These are phyloP conservation scores for Tylopilus sp. DNA, from an alignment of 768 basidiomycete genomes.

Conservation along the genomic window DNA sequence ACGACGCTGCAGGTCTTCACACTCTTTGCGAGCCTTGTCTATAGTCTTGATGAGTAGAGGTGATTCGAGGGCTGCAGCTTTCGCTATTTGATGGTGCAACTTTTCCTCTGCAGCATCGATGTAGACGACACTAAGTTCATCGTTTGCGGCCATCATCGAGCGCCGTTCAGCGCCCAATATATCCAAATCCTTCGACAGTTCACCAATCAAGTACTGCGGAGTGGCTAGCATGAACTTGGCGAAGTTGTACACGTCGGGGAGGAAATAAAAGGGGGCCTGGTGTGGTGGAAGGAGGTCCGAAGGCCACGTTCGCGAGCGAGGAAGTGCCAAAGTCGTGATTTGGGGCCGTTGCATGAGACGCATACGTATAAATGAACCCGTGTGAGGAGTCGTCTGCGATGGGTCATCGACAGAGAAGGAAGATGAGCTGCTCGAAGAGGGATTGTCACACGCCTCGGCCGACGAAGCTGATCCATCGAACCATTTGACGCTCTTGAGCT, in stretches of 20 bases:
- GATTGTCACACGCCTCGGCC: slow-evolving; percentile 29
- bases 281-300: slow-evolving; percentile 89
- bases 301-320: slow-evolving; percentile 90
- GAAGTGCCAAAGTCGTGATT: slow-evolving; percentile 92
- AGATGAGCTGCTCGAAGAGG: slow-evolving; percentile 39
- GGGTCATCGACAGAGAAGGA: slow-evolving; percentile 38
- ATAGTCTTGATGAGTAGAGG: slow-evolving; percentile 60
- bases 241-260: slow-evolving; percentile 85
- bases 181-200: slow-evolving; percentile 69
- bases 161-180: slow-evolving; percentile 71
- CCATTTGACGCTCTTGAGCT: slow-evolving; percentile 94
- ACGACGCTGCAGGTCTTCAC: slow-evolving; percentile 52
- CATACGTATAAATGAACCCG: slow-evolving; percentile 71
- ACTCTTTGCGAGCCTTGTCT: slow-evolving; percentile 57
- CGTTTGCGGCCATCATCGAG: slow-evolving; percentile 60
- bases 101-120: slow-evolving; percentile 75
- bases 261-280: slow-evolving; percentile 93
- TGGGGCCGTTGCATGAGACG: slow-evolving; percentile 90
- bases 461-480: slow-evolving; percentile 49
- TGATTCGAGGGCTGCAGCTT: slow-evolving; percentile 73
- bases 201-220: slow-evolving; percentile 73
- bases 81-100: slow-evolving; percentile 75
- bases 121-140: slow-evolving; percentile 75
- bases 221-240: slow-evolving; percentile 97
- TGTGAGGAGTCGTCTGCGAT: slow-evolving; percentile 41